A percentile compares a stretch with the other conserved stretches of the same genome.
These are phyloP conservation scores for Ichthyophthirius multifiliis DNA, from an alignment of 169 alveolate genomes.

Conservation along the genomic window DNA sequence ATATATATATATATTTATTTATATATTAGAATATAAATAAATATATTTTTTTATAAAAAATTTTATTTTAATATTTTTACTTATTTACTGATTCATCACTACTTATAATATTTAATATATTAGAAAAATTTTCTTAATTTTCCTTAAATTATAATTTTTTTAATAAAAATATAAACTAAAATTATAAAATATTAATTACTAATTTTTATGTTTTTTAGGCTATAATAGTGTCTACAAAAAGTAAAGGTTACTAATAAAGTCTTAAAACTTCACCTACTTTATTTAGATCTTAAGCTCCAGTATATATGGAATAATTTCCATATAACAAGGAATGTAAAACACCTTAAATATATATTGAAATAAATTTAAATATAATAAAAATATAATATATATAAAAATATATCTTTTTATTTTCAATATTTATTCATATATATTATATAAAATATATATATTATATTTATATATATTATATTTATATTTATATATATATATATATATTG, in stretches of 20 bases:
- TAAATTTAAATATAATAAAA: neutral
- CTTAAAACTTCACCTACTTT: neutral
- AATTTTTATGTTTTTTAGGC: neutral
- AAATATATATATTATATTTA: neutral
- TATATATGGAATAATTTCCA: constrained; percentile 11
- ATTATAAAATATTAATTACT: neutral
- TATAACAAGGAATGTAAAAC: neutral
- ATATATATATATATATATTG: neutral
- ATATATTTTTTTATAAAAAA: too few relatives aligned
- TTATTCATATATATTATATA: neutral
- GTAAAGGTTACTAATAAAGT: neutral
- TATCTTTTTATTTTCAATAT: neutral
- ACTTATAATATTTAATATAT: too few relatives aligned
- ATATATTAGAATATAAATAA: too few relatives aligned
- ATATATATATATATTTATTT: too few relatives aligned
- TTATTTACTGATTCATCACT: too few relatives aligned
- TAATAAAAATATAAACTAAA: too few relatives aligned
- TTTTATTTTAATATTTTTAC: too few relatives aligned
- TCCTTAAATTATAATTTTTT: neutral
- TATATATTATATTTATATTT: neutral
- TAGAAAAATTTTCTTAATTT: neutral
- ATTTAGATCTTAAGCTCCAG: constrained; percentile 3
- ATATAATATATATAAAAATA: neutral
- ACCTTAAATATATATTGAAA: neutral
- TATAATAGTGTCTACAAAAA: neutral